phyloP scores from a whole-genome alignment of 2,329 filamentous ascomycete species.

The Diaporthe sp. region DNA sequence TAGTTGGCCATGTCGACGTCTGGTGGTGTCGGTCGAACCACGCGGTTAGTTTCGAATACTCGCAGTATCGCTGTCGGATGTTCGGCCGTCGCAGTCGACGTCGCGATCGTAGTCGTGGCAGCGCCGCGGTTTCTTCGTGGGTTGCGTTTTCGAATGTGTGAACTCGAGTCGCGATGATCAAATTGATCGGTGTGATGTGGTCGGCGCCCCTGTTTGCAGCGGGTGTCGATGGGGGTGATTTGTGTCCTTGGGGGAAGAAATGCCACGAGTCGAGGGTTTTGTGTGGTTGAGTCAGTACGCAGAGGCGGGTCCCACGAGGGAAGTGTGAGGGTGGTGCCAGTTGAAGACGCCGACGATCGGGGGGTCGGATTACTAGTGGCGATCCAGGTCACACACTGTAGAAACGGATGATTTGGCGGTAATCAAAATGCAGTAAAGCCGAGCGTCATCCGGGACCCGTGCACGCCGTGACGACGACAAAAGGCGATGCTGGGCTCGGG shows the following conservation, averaged over 20 bases:
- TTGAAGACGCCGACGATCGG: constrained; percentile 17
- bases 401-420: constrained; percentile 7
- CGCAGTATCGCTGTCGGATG: background rate
- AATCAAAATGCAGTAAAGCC: constrained; percentile 17
- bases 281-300: constrained; percentile 25
- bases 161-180: background rate
- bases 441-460: constrained; percentile 33
- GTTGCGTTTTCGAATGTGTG: background rate
- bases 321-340: background rate
- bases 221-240: background rate
- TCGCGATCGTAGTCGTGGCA: background rate
- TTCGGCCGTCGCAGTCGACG: background rate
- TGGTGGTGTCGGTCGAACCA: constrained; percentile 35
- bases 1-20: constrained; percentile 74
- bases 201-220: constrained; percentile 7
- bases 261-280: constrained; percentile 27
- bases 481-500: background rate
- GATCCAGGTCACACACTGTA: constrained; percentile 14
- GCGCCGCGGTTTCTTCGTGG: background rate
- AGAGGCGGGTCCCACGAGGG: background rate
- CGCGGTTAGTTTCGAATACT: background rate
- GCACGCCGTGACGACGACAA: background rate
- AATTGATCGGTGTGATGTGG: background rate
- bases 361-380: constrained; percentile 42
- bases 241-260: background rate